Conservation (phyloP, 179 eudicot genomes). For the Heliamphora pulchella region DNA sequence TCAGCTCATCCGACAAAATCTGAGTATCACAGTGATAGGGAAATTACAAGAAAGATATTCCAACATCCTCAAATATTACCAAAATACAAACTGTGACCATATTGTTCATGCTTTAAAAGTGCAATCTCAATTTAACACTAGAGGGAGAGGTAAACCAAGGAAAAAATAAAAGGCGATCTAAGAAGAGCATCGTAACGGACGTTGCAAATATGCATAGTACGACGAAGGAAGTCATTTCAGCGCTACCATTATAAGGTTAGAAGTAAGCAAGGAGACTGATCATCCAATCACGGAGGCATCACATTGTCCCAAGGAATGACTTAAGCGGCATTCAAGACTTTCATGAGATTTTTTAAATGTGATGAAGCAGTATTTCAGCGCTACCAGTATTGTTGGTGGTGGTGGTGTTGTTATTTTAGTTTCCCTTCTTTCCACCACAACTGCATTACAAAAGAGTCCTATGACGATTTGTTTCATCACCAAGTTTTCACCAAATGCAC, state of each 20-base stretch:
- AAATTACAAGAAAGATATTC: conserved; percentile 3
- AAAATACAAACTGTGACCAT: not conserved
- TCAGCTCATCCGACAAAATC: conserved; percentile 78
- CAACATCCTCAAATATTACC: not conserved
- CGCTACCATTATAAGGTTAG: not conserved
- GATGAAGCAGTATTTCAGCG: no score
- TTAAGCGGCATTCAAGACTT: not conserved
- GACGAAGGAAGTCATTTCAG: not conserved
- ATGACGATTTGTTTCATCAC: not conserved
- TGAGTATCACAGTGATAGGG: conserved; percentile 22
- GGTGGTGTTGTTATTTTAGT: not conserved
- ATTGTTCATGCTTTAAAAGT: not conserved
- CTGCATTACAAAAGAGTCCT: not conserved
- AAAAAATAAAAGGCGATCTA: not conserved
- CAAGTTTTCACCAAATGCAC: not conserved
- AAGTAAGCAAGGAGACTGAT: not conserved
- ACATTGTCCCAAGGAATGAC: conserved; percentile 2
- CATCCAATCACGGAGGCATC: conserved; percentile 8
- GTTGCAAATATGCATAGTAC: not conserved
- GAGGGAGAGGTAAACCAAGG: not conserved
- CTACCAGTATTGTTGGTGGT: no score
- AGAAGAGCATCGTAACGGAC: not conserved
- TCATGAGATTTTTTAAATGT: no score
- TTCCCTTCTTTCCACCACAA: not conserved
- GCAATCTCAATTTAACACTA: not conserved